Evolutionary conservation across 2,329 filamentous ascomycete species (phyloP), one percentile per base, ranked within the genome.

Genomic region (Pestalotiopsis fici): DNA sequence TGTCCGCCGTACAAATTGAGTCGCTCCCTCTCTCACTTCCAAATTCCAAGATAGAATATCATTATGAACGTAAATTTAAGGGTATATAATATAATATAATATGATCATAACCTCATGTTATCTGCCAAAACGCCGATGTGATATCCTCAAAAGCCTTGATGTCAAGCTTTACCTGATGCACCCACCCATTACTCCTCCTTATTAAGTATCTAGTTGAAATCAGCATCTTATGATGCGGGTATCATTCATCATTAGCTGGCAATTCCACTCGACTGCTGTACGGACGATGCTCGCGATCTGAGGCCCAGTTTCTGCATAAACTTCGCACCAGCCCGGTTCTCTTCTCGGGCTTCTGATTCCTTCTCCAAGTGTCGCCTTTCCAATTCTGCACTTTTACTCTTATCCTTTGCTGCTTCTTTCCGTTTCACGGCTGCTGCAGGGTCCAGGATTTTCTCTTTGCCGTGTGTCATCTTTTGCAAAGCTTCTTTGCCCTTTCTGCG

Each of bases 401-500:
- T 85, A 64, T 91, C 90, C 69, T 81, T 85, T 70, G 86, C 81
- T 37, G 85, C 88, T 73, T 90, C 89, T 71, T 91, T 87, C 64
- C 80, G 82, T 69, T 81, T 81, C 57, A 80, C 83, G 65, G 85
- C 84, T 74, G 88, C 86, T 68, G 91, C 88, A 0, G 90, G 90
- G 50, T 87, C 82, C 2, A 92, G 70, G 7, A 91, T 74, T 73
- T 89, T 90, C 66, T 89, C 88, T 67, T 88, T 85, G 31, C 83
- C 78, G 39, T 86, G 82, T 28, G 83, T 78, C 47, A 88, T 73
- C 68, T 86, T 87, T 66, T 85, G 81, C 67, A 82, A 74, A 12
- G 85, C 72, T 59, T 81, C 79, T 79, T 91, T 92, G 39, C 91
- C 85, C 75, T 90, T 90, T 67, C 84, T 83, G 62, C 90, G 88